Conservation (phyloP, 1,284 basidiomycete species). For the Leccinum variabile region DNA sequence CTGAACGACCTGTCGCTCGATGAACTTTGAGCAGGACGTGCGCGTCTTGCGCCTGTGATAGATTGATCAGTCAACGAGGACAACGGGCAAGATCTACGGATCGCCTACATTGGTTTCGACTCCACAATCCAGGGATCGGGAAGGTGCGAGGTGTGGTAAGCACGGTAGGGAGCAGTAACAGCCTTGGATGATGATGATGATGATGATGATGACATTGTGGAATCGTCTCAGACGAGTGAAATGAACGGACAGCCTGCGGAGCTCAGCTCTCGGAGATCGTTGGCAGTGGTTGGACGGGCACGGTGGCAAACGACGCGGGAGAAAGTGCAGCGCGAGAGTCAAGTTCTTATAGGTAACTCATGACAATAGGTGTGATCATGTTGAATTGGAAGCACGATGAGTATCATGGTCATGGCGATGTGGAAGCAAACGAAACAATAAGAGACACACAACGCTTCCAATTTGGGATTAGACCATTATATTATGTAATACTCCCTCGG, state of each 20-base stretch:
- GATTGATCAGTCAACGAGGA: constrained; percentile 1
- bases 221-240: constrained; percentile 33
- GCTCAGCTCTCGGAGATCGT: constrained; percentile 26
- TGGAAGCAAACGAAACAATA: constrained; percentile 13
- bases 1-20: constrained; percentile 57
- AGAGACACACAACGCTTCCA: constrained; percentile 19
- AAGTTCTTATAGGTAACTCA: constrained; percentile 16
- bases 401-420: constrained; percentile 1
- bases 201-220: constrained; percentile 4
- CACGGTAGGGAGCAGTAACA: constrained; percentile 10
- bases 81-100: too few relatives aligned
- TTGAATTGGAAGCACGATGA: background rate
- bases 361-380: constrained; percentile 20
- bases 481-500: background rate
- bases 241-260: constrained; percentile 25
- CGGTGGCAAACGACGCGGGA: constrained; percentile 6
- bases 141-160: constrained; percentile 16
- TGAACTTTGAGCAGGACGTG: constrained; percentile 44
- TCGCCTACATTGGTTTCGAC: constrained; percentile 26
- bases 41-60: constrained; percentile 23
- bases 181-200: constrained; percentile 10
- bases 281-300: constrained; percentile 2
- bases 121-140: constrained; percentile 31
- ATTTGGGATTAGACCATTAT: constrained; percentile 10
- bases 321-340: background rate